phyloP scores from a whole-genome alignment of 1,284 basidiomycete species.

The Sporisorium sorghi region DNA sequence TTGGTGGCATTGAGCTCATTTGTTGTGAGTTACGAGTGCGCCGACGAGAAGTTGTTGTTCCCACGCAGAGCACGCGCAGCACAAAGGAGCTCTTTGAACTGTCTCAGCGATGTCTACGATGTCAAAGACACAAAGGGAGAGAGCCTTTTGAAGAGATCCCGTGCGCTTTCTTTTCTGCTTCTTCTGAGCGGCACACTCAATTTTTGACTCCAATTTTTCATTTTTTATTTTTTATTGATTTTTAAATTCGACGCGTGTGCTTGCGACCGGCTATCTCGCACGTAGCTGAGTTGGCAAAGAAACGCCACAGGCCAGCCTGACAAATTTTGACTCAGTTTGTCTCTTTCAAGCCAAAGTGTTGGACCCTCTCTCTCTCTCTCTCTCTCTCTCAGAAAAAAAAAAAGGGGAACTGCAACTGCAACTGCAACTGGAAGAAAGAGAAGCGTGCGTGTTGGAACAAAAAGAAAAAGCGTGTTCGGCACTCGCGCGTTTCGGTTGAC shows the following conservation, averaged over 20 bases:
- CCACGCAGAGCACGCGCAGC: background rate
- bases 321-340: too few relatives aligned
- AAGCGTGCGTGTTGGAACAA: too few relatives aligned
- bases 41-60: background rate
- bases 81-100: background rate
- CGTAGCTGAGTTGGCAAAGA: too few relatives aligned
- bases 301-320: too few relatives aligned
- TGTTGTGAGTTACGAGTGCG: background rate
- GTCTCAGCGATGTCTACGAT: background rate
- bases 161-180: background rate
- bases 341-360: slow-evolving; percentile 1
- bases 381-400: background rate
- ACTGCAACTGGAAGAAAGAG: too few relatives aligned
- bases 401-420: too few relatives aligned
- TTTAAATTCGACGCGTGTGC: background rate
- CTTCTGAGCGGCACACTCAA: background rate
- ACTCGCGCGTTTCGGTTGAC: too few relatives aligned
- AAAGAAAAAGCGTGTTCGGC: too few relatives aligned
- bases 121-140: background rate
- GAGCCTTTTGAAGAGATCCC: background rate
- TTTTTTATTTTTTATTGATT: background rate
- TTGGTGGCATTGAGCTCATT: background rate
- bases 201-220: slow-evolving; percentile 4
- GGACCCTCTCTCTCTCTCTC: slow-evolving; percentile 5
- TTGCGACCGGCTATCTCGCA: slow-evolving; percentile 8